Percentiles rank a stretch among this genome's conserved stretches.
Conservation (phyloP, 2,329 filamentous ascomycete species). For the Epichloe uncinata region DNA sequence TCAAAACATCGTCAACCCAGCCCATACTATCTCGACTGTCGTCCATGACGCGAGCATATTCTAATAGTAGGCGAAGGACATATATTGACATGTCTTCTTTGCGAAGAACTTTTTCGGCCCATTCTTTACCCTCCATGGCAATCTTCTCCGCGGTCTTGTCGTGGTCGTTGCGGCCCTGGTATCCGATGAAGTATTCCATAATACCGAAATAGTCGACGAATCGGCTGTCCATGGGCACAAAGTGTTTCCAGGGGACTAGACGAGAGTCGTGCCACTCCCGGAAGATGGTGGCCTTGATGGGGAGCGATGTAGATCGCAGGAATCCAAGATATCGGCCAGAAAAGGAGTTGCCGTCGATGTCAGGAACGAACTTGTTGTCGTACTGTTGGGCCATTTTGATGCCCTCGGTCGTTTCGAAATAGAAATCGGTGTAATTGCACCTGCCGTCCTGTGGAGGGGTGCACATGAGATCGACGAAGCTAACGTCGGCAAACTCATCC, state of each 20-base stretch:
- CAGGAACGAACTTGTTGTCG: conserved; percentile 54
- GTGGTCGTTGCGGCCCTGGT: conserved; percentile 30
- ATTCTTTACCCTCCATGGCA: conserved; percentile 49
- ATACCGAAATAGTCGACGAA: conserved; percentile 61
- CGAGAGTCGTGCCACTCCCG: conserved; percentile 70
- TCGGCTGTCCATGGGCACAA: conserved; percentile 64
- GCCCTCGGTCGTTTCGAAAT: conserved; percentile 27
- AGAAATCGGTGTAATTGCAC: conserved; percentile 36
- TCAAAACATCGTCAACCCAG: conserved; percentile 37
- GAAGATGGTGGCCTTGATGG: conserved; percentile 67
- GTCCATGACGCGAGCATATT: conserved; percentile 45
- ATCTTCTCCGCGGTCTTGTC: conserved; percentile 51
- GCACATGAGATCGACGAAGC: conserved; percentile 43
- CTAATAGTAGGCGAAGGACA: conserved; percentile 47
- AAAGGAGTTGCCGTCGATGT: conserved; percentile 65
- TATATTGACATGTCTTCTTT: conserved; percentile 66
- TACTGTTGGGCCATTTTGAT: conserved; percentile 40
- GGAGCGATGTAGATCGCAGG: conserved; percentile 53
- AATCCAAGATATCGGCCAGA: conserved; percentile 58
- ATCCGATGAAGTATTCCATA: conserved; percentile 61
- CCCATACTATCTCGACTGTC: conserved; percentile 39
- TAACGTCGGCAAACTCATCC: conserved; percentile 32
- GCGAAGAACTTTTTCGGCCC: conserved; percentile 55
- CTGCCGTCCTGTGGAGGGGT: conserved; percentile 18
- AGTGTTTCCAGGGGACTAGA: conserved; percentile 66